Evolutionary conservation across 2,329 filamentous ascomycete genomes (phyloP).

Genomic region (Aureobasidium melanogenum): DNA sequence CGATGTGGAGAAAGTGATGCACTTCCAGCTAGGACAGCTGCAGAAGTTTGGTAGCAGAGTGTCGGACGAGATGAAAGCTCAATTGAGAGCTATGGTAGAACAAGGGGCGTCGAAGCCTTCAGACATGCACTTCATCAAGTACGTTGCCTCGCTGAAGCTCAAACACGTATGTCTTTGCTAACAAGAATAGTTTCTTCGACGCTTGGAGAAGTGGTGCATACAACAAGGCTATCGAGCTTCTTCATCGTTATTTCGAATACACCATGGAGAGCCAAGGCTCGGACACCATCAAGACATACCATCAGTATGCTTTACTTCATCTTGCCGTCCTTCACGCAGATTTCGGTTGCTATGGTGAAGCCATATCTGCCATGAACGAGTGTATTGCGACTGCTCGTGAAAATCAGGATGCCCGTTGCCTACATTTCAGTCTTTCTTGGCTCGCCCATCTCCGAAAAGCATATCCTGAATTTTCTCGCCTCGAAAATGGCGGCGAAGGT

Average conservation of each 20-base stretch:
- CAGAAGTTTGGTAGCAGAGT: conserved; percentile 75
- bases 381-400: conserved; percentile 91
- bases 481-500: conserved; percentile 23
- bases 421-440: conserved; percentile 96
- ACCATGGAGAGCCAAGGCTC: conserved; percentile 48
- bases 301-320: conserved; percentile 92
- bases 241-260: conserved; percentile 96
- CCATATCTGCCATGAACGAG: conserved; percentile 88
- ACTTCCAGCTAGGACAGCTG: conserved; percentile 82
- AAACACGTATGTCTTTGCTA: neutral
- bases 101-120: conserved; percentile 62
- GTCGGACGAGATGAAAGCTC: conserved; percentile 61
- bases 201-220: conserved; percentile 89
- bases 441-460: conserved; percentile 87
- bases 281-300: conserved; percentile 77
- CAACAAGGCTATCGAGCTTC: conserved; percentile 76
- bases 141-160: conserved; percentile 11
- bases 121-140: conserved; percentile 67
- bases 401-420: conserved; percentile 81
- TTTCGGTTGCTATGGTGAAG: conserved; percentile 84
- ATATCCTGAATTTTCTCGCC: conserved; percentile 46
- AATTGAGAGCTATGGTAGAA: conserved; percentile 56
- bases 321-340: conserved; percentile 89
- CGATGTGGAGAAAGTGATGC: conserved; percentile 70
- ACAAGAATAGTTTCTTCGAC: conserved; percentile 64